phyloP scores from a whole-genome alignment of 495 filamentous ascomycete genomes.

The Podospora conica region DNA sequence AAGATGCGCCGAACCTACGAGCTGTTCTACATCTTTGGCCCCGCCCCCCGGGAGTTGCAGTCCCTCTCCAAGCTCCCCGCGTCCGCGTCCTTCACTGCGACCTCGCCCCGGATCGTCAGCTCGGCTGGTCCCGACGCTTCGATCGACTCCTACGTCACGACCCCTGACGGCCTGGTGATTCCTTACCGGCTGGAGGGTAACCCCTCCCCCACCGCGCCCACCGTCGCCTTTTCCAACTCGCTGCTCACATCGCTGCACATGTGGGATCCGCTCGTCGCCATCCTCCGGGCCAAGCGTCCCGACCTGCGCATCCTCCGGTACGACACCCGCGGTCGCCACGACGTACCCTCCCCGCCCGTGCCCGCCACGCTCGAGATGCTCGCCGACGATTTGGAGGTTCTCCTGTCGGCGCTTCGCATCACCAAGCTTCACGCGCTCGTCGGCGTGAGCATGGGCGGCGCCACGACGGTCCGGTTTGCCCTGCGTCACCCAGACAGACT shows the following conservation, averaged over 20 bases:
- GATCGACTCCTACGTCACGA: conserved; percentile 61
- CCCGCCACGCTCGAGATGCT: conserved; percentile 56
- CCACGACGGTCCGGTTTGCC: conserved; percentile 64
- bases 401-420: conserved; percentile 56
- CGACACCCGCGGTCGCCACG: conserved; percentile 57
- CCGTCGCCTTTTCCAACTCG: conserved; percentile 67
- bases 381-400: conserved; percentile 53
- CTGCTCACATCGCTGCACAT: conserved; percentile 67
- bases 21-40: conserved; percentile 73
- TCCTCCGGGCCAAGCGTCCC: conserved; percentile 50
- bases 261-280: conserved; percentile 66
- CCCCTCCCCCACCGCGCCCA: conserved; percentile 55
- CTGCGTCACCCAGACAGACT: conserved; percentile 57
- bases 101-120: conserved; percentile 45
- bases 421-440: conserved; percentile 54
- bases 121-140: conserved; percentile 34
- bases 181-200: conserved; percentile 72
- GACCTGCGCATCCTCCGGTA: conserved; percentile 68
- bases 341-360: conserved; percentile 38
- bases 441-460: conserved; percentile 73
- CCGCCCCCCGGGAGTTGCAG: conserved; percentile 60
- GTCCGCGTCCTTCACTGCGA: conserved; percentile 44
- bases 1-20: conserved; percentile 55
- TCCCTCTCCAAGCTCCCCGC: conserved; percentile 36
- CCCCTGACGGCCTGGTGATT: conserved; percentile 61